Evolutionary conservation across 441 rosid genomes (phyloP).

Genomic region (Pelargonium myrrhifolium): DNA sequence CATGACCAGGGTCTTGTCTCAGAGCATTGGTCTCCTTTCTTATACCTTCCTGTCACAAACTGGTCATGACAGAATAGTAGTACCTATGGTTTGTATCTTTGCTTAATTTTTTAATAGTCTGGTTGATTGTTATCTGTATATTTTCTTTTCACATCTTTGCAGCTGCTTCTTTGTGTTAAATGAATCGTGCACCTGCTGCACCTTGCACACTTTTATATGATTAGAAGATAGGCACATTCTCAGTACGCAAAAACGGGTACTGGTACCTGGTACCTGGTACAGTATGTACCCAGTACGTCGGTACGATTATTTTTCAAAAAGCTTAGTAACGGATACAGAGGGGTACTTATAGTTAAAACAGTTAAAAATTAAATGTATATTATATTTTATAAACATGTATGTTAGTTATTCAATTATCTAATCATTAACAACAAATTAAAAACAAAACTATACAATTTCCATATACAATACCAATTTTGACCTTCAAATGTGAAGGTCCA

Average conservation of each 20-base stretch:
- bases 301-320: no score
- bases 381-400: no score
- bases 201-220: background rate
- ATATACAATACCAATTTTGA: no score
- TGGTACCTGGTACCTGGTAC: no score
- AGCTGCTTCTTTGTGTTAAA: background rate
- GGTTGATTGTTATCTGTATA: background rate
- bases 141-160: background rate
- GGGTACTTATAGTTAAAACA: no score
- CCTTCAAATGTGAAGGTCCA: no score
- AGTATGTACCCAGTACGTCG: no score
- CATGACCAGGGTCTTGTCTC: constrained; percentile 48
- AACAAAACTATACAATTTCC: no score
- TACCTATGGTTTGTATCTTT: constrained; percentile 71
- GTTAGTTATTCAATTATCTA: no score
- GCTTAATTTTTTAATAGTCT: background rate
- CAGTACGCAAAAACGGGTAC: background rate
- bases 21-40: constrained; percentile 84
- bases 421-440: no score
- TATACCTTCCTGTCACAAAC: constrained; percentile 69
- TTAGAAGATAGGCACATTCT: background rate
- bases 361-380: no score
- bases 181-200: background rate
- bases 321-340: no score
- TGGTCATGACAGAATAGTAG: constrained; percentile 79